Conservation (phyloP, 805 yeast genomes). For the Lipomyces anomalus region DNA sequence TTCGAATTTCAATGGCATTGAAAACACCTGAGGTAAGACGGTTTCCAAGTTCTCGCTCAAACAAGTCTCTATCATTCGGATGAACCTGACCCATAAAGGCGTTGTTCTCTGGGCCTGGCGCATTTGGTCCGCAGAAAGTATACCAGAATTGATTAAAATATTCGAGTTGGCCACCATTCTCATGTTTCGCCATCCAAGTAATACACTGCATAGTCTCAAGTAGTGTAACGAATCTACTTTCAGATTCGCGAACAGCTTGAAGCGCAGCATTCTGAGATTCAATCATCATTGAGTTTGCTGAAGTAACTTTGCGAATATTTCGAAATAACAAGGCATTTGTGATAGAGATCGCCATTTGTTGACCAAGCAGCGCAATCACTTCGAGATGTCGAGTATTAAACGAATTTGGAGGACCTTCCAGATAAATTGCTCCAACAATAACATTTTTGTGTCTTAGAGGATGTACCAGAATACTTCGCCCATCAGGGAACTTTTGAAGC, state of each 20-base stretch:
- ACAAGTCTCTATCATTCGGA: conserved; percentile 17
- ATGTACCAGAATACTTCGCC: conserved; percentile 21
- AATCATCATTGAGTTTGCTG: conserved; percentile 25
- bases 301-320: conserved; percentile 23
- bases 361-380: conserved; percentile 20
- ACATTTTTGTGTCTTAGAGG: conserved; percentile 22
- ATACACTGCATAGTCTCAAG: conserved; percentile 26
- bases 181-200: conserved; percentile 15
- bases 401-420: conserved; percentile 25
- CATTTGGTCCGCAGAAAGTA: conserved; percentile 19
- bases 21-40: conserved; percentile 9
- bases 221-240: conserved; percentile 23
- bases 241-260: conserved; percentile 22
- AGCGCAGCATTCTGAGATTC: conserved; percentile 23
- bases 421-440: conserved; percentile 20
- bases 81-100: conserved; percentile 20
- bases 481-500: conserved; percentile 13
- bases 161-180: conserved; percentile 9
- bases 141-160: conserved; percentile 24
- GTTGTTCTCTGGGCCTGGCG: conserved; percentile 17
- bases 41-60: conserved; percentile 8
- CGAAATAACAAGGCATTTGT: conserved; percentile 24
- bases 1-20: conserved; percentile 17
- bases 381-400: conserved; percentile 25
- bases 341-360: conserved; percentile 26